Conservation (phyloP, 495 filamentous ascomycete species). For the Lindgomyces ingoldianus region DNA sequence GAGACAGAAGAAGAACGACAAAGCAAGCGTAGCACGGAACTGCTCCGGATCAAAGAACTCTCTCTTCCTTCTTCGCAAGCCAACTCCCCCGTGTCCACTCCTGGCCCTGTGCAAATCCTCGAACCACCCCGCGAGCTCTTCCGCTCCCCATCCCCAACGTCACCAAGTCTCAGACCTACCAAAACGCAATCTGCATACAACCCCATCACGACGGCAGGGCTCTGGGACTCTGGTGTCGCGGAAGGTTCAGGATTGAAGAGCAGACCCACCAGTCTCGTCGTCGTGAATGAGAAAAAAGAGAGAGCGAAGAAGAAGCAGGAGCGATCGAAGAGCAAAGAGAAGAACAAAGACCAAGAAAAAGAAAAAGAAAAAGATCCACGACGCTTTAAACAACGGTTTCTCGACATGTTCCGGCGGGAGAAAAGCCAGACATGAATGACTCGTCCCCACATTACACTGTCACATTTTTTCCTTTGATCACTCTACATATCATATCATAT, state of each 20-base stretch:
- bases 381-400: no score
- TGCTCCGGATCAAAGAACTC: conserved; percentile 31
- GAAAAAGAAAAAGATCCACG: no score
- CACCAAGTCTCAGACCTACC: not conserved
- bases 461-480: no score
- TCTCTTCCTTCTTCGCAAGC: not conserved
- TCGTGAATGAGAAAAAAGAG: conserved; percentile 26
- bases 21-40: conserved; percentile 25
- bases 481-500: no score
- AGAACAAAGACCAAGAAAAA: conserved; percentile 3
- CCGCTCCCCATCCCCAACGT: conserved; percentile 22
- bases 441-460: no score
- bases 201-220: conserved; percentile 27
- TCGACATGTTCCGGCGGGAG: no score
- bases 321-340: conserved; percentile 23
- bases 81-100: not conserved
- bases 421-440: no score
- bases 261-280: conserved; percentile 28
- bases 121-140: conserved; percentile 2
- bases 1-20: conserved; percentile 35
- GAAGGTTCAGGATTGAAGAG: conserved; percentile 14
- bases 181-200: conserved; percentile 29
- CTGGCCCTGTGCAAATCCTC: conserved; percentile 10
- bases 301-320: conserved; percentile 19
- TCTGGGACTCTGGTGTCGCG: conserved; percentile 33